Evolutionary conservation across 805 yeast genomes (phyloP), one percentile per base, ranked within the genome.

Genomic region (Wickerhamiella sergipiensis): DNA sequence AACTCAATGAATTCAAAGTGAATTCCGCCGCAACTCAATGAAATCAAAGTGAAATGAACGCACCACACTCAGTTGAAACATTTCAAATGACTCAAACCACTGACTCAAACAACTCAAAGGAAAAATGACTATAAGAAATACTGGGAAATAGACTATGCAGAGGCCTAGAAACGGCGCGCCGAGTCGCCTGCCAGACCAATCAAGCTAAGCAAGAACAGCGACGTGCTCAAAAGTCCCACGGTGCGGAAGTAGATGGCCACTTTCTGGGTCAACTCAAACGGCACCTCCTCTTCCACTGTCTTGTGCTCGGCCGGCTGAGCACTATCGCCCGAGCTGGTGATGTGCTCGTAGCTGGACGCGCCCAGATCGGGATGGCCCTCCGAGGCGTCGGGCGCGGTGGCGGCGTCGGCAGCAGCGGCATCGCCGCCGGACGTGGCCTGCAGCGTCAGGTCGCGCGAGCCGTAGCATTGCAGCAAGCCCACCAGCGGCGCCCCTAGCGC

Each of bases 401-500:
- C 19, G 4, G 33, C 31, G 40, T 3, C 46, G 13, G 52, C 44
- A 6, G 47, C 49, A 23, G 38, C 39, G 31, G 24, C 17, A 8
- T 12, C 19, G 12, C 13, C 31, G 13, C 21, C 42, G 19, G 24
- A 21, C 31, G 15, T 40, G 33, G 48, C 26, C 53, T 58, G 61
- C 15, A 45, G 46, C 18, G 46, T 36, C 39, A 59, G 53, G 47
- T 59, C 57, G 29, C 47, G 51, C 12, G 63, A 55, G 36, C 63
- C 63, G 45, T 51, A 53, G 50, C 42, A 50, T 56, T 59, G 63
- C 46, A 59, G 55, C 23, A 51, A 51, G 15, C 61, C 63, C 3
- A 59, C 58, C 21, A 59, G 51, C 15, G 67, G 67, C 24, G 64
- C 59, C 10, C 67, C 60, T 17, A 63, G 51, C 8, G 65, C 67